Evolutionary conservation across 805 yeast species (phyloP).

Genomic region (Tetrapisispora arboricola): DNA sequence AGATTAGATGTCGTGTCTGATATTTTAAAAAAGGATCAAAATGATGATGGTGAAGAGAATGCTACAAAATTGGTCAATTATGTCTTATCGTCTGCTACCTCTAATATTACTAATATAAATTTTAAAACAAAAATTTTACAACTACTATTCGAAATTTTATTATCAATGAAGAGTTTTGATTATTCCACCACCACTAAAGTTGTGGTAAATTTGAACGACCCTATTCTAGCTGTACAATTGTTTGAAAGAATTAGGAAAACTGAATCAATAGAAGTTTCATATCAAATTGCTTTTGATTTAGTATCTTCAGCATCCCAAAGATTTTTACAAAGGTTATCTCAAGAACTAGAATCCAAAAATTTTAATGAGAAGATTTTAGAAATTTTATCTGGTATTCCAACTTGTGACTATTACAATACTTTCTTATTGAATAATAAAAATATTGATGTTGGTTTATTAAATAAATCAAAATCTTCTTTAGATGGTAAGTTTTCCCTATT

Average conservation of each 20-base stretch:
- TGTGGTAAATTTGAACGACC: conserved; percentile 78
- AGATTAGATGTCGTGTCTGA: conserved; percentile 69
- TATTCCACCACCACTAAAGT: conserved; percentile 77
- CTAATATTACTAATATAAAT: conserved; percentile 51
- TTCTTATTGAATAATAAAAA: conserved; percentile 79
- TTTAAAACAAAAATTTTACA: conserved; percentile 60
- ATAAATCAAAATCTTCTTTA: conserved; percentile 66
- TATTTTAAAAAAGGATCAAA: conserved; percentile 37
- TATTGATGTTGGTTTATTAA: conserved; percentile 73
- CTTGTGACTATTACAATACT: conserved; percentile 85
- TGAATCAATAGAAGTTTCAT: conserved; percentile 53
- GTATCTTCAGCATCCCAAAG: conserved; percentile 89
- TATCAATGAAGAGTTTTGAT: conserved; percentile 55
- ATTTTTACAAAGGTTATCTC: conserved; percentile 49
- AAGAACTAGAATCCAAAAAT: conserved; percentile 28
- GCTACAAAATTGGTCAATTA: conserved; percentile 55
- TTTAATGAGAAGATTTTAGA: conserved; percentile 42
- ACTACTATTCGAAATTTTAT: conserved; percentile 50
- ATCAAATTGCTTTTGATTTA: conserved; percentile 91
- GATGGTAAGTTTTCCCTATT: conserved; percentile 91
- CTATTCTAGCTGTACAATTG: conserved; percentile 53
- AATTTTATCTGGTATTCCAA: conserved; percentile 83
- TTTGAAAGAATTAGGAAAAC: conserved; percentile 43
- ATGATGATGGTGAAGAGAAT: conserved; percentile 38
- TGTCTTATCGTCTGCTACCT: conserved; percentile 61